A percentile compares a stretch with the other conserved stretches of the same genome.
phyloP scores from a whole-genome alignment of 129 eudicot species.

The Chrysanthemum seticuspe region DNA sequence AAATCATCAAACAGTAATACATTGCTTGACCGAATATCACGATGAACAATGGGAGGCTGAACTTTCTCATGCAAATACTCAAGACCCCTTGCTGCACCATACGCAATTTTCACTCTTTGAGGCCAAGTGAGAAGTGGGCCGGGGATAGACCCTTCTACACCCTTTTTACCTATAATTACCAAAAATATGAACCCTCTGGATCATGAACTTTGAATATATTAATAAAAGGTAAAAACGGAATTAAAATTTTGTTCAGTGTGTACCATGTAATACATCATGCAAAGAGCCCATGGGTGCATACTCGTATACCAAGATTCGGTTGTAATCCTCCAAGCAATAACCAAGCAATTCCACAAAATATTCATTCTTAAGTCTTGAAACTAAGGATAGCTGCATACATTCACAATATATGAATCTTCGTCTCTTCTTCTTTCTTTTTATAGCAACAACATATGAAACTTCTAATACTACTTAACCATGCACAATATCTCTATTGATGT shows the following conservation, averaged over 20 bases:
- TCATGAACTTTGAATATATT: not conserved
- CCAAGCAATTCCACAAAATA: constrained; percentile 50
- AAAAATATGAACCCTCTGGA: not conserved
- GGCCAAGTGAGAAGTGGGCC: constrained; percentile 82
- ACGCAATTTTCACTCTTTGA: constrained; percentile 85
- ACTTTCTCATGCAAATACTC: constrained; percentile 83
- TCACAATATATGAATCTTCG: constrained; percentile 4
- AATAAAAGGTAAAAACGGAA: not conserved
- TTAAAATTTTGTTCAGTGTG: not conserved
- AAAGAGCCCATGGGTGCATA: constrained; percentile 70
- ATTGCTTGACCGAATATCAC: constrained; percentile 88
- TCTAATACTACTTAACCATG: too few species aligned
- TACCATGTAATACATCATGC: constrained; percentile 73
- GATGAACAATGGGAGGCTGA: constrained; percentile 70
- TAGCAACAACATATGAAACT: not conserved
- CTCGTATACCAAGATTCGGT: constrained; percentile 58
- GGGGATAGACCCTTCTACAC: constrained; percentile 72
- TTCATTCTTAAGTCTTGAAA: constrained; percentile 62
- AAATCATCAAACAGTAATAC: constrained; percentile 73
- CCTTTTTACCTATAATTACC: constrained; percentile 57
- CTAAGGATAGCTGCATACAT: constrained; percentile 48
- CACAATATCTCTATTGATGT: too few species aligned
- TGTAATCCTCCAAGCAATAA: constrained; percentile 55
- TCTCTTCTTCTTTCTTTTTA: constrained; percentile 2
- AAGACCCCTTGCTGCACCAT: constrained; percentile 85